Evolutionary conservation across 148 eudicot species (phyloP).

Genomic region (Nepenthes mirabilis): DNA sequence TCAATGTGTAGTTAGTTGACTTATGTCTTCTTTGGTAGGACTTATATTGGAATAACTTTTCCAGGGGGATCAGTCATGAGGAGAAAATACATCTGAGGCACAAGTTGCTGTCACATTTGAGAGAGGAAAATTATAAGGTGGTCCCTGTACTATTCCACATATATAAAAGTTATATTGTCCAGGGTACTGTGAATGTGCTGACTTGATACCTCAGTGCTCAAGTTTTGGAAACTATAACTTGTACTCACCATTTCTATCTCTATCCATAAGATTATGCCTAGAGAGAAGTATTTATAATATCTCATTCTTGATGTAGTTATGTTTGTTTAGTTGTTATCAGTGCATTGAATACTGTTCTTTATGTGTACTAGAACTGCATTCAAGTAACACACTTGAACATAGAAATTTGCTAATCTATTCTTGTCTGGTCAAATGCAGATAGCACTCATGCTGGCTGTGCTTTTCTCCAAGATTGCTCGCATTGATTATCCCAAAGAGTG

Average conservation of each 20-base stretch:
- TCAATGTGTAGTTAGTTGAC: neutral
- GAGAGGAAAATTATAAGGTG: constrained; percentile 97
- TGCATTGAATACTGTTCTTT: too few species aligned
- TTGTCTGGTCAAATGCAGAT: constrained; percentile 34
- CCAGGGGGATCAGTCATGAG: constrained; percentile 81
- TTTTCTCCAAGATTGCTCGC: constrained; percentile 94
- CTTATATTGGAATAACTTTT: neutral
- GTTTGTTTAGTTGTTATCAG: too few species aligned
- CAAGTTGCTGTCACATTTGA: constrained; percentile 74
- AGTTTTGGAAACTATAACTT: too few species aligned
- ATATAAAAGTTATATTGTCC: too few species aligned
- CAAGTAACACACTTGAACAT: too few species aligned
- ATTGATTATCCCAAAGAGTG: constrained; percentile 91
- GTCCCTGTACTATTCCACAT: neutral
- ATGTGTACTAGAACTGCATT: too few species aligned
- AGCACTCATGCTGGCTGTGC: constrained; percentile 76
- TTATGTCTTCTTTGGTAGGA: neutral
- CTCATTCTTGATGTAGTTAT: too few species aligned
- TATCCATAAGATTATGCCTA: too few species aligned
- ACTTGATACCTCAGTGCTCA: neutral
- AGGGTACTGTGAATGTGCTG: neutral
- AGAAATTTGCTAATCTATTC: too few species aligned
- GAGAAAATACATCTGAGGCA: constrained; percentile 74
- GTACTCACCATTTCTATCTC: too few species aligned
- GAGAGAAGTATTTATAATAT: too few species aligned